Conservation (phyloP, 148 eudicot species). For the Rheum nobile region DNA sequence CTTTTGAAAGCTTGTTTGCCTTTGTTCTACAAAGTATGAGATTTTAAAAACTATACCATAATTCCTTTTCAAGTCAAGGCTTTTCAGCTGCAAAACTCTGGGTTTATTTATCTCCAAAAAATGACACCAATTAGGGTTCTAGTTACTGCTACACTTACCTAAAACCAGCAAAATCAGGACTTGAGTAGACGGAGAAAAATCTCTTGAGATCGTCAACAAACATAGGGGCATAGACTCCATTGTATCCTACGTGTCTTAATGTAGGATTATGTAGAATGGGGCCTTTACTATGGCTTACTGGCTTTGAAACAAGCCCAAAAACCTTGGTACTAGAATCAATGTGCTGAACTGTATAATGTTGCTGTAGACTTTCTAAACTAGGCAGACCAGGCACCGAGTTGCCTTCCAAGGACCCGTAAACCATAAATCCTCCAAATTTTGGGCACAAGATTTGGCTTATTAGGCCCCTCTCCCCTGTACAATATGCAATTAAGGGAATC, state of each 20-base stretch:
- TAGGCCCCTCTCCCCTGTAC: constrained; percentile 38
- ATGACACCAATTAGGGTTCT: not conserved
- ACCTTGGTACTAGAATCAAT: constrained; percentile 27
- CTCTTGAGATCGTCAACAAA: constrained; percentile 36
- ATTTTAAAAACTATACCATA: not conserved
- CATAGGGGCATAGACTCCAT: constrained; percentile 46
- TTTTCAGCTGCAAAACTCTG: not conserved
- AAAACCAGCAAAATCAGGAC: constrained; percentile 40
- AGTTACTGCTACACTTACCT: constrained; percentile 20
- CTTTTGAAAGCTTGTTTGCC: too few relatives aligned
- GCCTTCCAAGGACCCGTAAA: constrained; percentile 34
- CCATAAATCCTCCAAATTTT: constrained; percentile 33
- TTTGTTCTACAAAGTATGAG: not conserved
- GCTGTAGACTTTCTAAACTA: constrained; percentile 23
- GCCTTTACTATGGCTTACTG: constrained; percentile 47
- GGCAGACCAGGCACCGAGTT: constrained; percentile 31
- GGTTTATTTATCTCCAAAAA: not conserved
- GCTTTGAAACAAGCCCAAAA: constrained; percentile 42
- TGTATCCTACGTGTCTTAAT: constrained; percentile 36
- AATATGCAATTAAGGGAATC: constrained; percentile 35
- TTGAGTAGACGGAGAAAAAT: constrained; percentile 29
- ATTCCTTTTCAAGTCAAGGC: not conserved
- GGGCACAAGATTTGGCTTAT: constrained; percentile 34
- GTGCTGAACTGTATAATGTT: constrained; percentile 21
- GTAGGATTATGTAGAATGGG: constrained; percentile 41